These are phyloP conservation scores for Crithidia sp. DNA, from an alignment of 208 protist genomes.

Conservation along the genomic window DNA sequence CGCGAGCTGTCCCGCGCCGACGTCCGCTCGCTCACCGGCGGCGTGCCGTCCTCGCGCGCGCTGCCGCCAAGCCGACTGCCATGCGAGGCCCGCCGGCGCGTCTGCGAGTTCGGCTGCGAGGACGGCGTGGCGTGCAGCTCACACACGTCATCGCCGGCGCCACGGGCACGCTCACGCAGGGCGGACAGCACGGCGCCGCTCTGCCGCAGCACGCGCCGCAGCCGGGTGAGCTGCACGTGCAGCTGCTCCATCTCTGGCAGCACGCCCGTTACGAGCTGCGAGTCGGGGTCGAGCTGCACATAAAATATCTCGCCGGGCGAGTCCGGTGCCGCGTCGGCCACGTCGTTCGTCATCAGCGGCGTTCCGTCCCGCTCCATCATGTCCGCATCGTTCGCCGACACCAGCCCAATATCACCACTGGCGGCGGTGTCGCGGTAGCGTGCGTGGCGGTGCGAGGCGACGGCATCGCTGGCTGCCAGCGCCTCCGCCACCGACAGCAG, in stretches of 20 bases:
- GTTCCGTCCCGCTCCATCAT: conserved; percentile 3
- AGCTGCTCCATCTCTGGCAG: conserved; percentile 38
- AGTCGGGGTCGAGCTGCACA: conserved; percentile 33
- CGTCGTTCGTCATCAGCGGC: conserved; percentile 2
- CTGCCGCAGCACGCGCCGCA: conserved; percentile 23
- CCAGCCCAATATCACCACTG: background rate
- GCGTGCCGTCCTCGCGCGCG: background rate
- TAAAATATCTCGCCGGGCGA: conserved; percentile 28
- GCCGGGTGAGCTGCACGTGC: conserved; percentile 32
- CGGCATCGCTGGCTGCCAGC: background rate
- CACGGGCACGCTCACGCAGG: conserved; percentile 27
- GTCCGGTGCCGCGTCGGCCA: conserved; percentile 7
- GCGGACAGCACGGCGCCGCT: conserved; percentile 15
- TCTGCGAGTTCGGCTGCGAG: background rate
- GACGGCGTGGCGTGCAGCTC: conserved; percentile 12
- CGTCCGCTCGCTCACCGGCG: background rate
- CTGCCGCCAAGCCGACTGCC: background rate
- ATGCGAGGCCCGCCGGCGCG: background rate
- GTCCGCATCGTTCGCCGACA: background rate
- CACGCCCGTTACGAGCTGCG: conserved; percentile 30
- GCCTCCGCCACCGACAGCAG: conserved; percentile 8
- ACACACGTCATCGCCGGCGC: conserved; percentile 18
- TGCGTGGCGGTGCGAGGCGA: background rate
- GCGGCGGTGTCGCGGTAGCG: background rate
- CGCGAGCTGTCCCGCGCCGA: background rate